Base-by-base conservation (phyloP, 345 rosid genomes). In the Aegle marmelos region DNA sequence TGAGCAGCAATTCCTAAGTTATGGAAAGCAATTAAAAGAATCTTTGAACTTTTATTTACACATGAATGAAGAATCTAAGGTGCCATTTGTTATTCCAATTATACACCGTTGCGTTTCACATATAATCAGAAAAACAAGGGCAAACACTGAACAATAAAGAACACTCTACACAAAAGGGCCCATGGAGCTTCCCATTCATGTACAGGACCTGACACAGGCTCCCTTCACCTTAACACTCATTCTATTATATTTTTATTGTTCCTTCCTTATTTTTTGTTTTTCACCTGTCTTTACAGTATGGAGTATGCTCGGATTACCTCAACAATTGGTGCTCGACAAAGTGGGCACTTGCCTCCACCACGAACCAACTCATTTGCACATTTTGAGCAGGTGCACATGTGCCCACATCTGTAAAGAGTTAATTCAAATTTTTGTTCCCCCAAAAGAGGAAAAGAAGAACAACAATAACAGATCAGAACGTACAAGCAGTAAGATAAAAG, bases 231-330 rank as follows among this genome's bases (percentile, higher is more conserved):
- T 24, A 64, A 74, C 78, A 74, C 64, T 22, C 84, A 75, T 75
- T 17, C 79, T 80, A 69, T 50, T 68, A 21, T 21, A 66, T 75
- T 76, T 79, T 72, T 63, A 60, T 70, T 76, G 6, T 70, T 72
- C 45, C 41, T 36, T 66, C 10, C 27, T 53, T 70, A 19, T 14
- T 19, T 50, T 21, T 57, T 30, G 78, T 41, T 10, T 14, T 22
- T 69, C 53, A 6, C 45, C 74, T 76, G 62, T 78, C 81, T 83
- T 87, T 92, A 97, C 86, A 92, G 81, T 88, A 97, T 91, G 50
- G 99, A 97, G 90, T 97, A 97, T 59, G 99, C 99, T 79, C 93
- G 88, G 78, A 97, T 90, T 48, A 94, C 99, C 89, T 97, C 98
- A 6, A 90, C 87, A 36, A 97, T 97, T 4, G 97, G 98, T 37